Percentiles rank a stretch among this genome's conserved stretches.
These are phyloP conservation scores for Furcasterigmium sp. DNA, from an alignment of 2,329 filamentous ascomycete genomes.

Conservation along the genomic window DNA sequence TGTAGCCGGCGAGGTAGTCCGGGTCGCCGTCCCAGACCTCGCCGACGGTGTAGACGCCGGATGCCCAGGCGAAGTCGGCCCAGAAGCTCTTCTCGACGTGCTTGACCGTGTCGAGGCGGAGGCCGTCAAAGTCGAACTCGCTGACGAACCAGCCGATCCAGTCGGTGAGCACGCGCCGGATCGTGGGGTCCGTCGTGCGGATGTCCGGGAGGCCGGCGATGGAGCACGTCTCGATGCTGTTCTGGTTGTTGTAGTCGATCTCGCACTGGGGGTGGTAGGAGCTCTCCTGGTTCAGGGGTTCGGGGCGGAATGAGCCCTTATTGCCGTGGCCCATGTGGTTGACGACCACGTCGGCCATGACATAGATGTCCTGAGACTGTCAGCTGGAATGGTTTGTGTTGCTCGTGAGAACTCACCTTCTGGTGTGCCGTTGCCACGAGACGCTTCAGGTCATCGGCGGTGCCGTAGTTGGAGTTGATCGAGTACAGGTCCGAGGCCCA, in stretches of 20 bases:
- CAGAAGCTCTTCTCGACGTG: constrained; percentile 57
- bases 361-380: constrained; percentile 25
- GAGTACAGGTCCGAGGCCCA: constrained; percentile 44
- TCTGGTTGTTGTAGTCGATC: constrained; percentile 48
- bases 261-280: constrained; percentile 60
- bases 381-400: neutral
- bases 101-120: constrained; percentile 58
- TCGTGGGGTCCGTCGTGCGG: constrained; percentile 43
- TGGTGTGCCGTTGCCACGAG: constrained; percentile 51
- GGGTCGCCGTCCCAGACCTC: constrained; percentile 54
- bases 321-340: constrained; percentile 53
- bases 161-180: constrained; percentile 45
- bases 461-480: constrained; percentile 56
- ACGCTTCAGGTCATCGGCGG: constrained; percentile 50
- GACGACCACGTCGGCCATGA: constrained; percentile 58
- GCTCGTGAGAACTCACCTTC: constrained; percentile 43
- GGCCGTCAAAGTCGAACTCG: constrained; percentile 57
- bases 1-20: constrained; percentile 45
- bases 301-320: constrained; percentile 35
- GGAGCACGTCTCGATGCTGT: constrained; percentile 45
- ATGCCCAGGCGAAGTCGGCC: constrained; percentile 43
- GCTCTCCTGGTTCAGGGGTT: constrained; percentile 41
- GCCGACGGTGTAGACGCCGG: constrained; percentile 55
- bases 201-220: constrained; percentile 58
- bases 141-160: constrained; percentile 55